Evolutionary conservation across 2,329 filamentous ascomycete species (phyloP), one percentile per base, ranked within the genome.

Genomic region (Penicillium sp.): DNA sequence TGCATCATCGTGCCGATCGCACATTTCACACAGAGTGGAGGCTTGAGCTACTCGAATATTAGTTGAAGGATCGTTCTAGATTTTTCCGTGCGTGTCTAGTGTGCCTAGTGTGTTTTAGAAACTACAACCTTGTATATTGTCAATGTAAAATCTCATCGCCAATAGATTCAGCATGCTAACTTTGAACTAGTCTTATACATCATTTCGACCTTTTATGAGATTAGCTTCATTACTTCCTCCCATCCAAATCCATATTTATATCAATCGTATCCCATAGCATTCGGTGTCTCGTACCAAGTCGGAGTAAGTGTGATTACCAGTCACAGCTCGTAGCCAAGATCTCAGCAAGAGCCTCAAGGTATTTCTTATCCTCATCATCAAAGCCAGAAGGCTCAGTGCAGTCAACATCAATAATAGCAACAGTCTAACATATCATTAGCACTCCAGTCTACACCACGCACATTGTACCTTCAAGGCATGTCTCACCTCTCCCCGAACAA

Each of bases 341-440:
- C 14, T 59, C 59, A 0, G 77, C 77, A 53, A 80, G 62, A 25
- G 64, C 60, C 64, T 78, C 76, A 22, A 80, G 62, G 48, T 73
- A 73, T 49, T 73, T 69, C 57, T 70, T 69, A 63, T 80, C 78
- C 12, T 69, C 69, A 2, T 77, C 73, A 56, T 79, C 75, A 59
- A 80, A 80, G 15, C 75, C 77, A 6, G 64, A 59, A 14, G 72
- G 64, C 51, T 73, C 70, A 22, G 75, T 66, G 64, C 77, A 80
- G 57, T 80, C 78, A 26, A 80, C 67, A 59, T 80, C 78, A 48
- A 80, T 78, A 53, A 80, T 75, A 15, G 75, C 78, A 33, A 80
- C 73, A 7, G 77, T 76, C 76, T 78, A 57, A n/a, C 33, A 12
- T 12, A n/a, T 6, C n/a, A 33, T 54, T 27, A 54, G 52, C 29